A percentile compares a stretch with the other conserved stretches of the same genome.
Conservation (phyloP, 106 monocot genomes). For the Acorus gramineus region DNA sequence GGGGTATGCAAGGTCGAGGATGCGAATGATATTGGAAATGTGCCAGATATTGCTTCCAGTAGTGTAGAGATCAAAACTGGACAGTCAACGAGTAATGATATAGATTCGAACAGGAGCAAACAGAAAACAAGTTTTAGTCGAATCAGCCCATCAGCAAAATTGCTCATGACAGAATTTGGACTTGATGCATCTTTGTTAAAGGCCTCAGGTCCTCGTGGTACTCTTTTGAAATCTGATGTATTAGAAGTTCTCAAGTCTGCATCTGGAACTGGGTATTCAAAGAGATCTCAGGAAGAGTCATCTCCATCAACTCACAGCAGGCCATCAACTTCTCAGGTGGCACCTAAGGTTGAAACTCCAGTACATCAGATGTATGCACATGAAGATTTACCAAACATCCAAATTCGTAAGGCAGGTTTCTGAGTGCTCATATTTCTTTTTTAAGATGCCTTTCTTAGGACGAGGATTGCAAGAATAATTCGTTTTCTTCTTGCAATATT, state of each 20-base stretch:
- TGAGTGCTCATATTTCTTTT: background rate
- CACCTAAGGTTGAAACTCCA: constrained; percentile 11
- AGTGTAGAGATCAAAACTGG: constrained; percentile 36
- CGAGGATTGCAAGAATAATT: background rate
- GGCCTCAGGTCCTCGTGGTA: constrained; percentile 84
- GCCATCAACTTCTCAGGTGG: constrained; percentile 10
- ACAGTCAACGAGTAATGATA: constrained; percentile 17
- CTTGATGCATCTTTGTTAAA: constrained; percentile 59
- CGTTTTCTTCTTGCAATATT: background rate
- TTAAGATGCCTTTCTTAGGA: background rate
- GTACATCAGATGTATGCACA: constrained; percentile 13
- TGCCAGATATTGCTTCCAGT: constrained; percentile 39
- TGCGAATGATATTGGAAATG: constrained; percentile 60
- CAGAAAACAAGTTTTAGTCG: constrained; percentile 30
- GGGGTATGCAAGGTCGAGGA: constrained; percentile 72
- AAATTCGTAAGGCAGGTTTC: constrained; percentile 69
- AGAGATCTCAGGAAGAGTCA: constrained; percentile 22
- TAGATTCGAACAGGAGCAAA: constrained; percentile 15
- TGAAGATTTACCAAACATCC: constrained; percentile 82
- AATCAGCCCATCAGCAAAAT: constrained; percentile 89
- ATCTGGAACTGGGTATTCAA: constrained; percentile 26
- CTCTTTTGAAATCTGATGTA: constrained; percentile 93
- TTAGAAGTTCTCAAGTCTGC: constrained; percentile 37
- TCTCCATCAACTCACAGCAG: constrained; percentile 13
- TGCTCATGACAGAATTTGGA: constrained; percentile 73